Evolutionary conservation across 768 basidiomycete genomes (phyloP).

Genomic region (Candolleomyces eurysporus): DNA sequence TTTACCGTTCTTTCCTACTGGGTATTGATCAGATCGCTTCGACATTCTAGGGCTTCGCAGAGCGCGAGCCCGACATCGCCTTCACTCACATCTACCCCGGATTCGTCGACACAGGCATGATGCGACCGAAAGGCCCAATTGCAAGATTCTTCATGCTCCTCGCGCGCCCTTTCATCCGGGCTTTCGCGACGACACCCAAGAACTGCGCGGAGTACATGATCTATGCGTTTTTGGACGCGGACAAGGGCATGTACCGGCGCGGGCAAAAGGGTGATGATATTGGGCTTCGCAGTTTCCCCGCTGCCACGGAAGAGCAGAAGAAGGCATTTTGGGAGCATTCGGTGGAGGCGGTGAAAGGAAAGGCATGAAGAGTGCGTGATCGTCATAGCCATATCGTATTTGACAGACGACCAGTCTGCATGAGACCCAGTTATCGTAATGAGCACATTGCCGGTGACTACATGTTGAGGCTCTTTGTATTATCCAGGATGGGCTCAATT

Average conservation of each 20-base stretch:
- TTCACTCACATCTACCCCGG: conserved; percentile 44
- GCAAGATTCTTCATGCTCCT: not conserved
- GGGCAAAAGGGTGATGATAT: conserved; percentile 9
- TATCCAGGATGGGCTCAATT: too few relatives aligned
- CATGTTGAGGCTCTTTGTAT: too few relatives aligned
- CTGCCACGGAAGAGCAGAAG: not conserved
- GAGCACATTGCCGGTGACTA: too few relatives aligned
- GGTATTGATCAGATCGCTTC: not conserved
- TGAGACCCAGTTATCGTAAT: too few relatives aligned
- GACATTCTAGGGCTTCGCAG: conserved; percentile 28
- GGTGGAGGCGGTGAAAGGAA: not conserved
- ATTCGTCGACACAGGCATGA: conserved; percentile 22
- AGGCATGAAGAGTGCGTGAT: too few relatives aligned
- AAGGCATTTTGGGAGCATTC: conserved; percentile 9
- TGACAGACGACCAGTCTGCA: too few relatives aligned
- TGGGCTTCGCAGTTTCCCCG: conserved; percentile 1
- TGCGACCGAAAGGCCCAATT: conserved; percentile 7
- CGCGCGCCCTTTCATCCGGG: not conserved
- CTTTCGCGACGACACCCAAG: conserved; percentile 6
- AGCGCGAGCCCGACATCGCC: conserved; percentile 31
- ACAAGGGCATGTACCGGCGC: conserved; percentile 12
- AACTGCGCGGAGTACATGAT: conserved; percentile 24
- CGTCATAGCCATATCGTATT: too few relatives aligned
- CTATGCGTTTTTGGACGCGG: conserved; percentile 16
- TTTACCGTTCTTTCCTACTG: not conserved